phyloP scores from a whole-genome alignment of 2,329 filamentous ascomycete genomes.

The Aspergillus versicolor region DNA sequence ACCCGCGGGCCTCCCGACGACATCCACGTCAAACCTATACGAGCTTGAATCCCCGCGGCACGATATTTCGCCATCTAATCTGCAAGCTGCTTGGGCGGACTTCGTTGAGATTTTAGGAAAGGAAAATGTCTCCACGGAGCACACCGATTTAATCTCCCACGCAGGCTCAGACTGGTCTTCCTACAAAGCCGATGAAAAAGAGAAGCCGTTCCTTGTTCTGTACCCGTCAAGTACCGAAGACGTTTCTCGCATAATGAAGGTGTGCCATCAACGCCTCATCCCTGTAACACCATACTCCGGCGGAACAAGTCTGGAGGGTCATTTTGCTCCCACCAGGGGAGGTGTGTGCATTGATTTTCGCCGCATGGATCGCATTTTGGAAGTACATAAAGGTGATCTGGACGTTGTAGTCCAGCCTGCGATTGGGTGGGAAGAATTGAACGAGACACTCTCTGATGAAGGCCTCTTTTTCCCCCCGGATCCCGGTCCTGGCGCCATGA shows the following conservation, averaged over 20 bases:
- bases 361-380: slow-evolving; percentile 78
- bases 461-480: slow-evolving; percentile 91
- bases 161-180: slow-evolving; percentile 65
- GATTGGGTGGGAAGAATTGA: slow-evolving; percentile 82
- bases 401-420: slow-evolving; percentile 78
- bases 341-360: slow-evolving; percentile 85
- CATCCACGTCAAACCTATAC: slow-evolving; percentile 59
- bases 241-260: slow-evolving; percentile 81
- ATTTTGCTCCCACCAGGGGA: slow-evolving; percentile 78
- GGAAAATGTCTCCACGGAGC: slow-evolving; percentile 61
- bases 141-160: slow-evolving; percentile 55
- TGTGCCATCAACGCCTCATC: slow-evolving; percentile 77
- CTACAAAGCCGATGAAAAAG: slow-evolving; percentile 42
- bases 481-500: slow-evolving; percentile 87
- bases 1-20: slow-evolving; percentile 46
- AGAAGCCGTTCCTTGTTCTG: slow-evolving; percentile 61
- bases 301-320: slow-evolving; percentile 85
- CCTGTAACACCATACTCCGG: slow-evolving; percentile 86
- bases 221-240: slow-evolving; percentile 77
- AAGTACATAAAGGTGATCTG: slow-evolving; percentile 73
- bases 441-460: slow-evolving; percentile 70
- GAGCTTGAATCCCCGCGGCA: slow-evolving; percentile 51
- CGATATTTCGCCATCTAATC: slow-evolving; percentile 55
- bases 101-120: slow-evolving; percentile 61
- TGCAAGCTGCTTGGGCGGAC: slow-evolving; percentile 65